Evolutionary conservation across 2,329 filamentous ascomycete genomes (phyloP), one percentile per base, ranked within the genome.

Genomic region (Fusarium chaquense): DNA sequence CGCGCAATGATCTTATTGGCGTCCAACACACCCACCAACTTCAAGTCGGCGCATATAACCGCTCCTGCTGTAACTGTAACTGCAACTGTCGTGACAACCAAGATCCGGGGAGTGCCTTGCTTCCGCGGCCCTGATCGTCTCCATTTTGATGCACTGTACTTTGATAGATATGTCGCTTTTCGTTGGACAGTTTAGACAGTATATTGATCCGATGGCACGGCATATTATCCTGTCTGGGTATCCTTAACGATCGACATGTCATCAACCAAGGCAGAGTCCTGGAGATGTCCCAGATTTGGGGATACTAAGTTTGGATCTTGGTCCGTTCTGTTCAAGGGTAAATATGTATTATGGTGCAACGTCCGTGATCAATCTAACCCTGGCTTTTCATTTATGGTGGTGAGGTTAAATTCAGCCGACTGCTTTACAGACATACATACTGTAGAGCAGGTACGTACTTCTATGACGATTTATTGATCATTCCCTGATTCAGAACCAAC

Each of bases 401-500:
- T 66, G 49, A 65, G 57, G 62, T 58, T 58, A 32, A 51, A 62
- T 33, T 55, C 36, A 40, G 36, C 36, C 36, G 35, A 52, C 53
- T 57, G 52, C 51, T 15, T n/a, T 12, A 38, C 36, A 38, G n/a
- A 20, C 36, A 40, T n/a, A 20, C 36, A 40, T n/a, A 40, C n/a
- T 58, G 56, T 52, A 57, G 35, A 43, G 24, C 3, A 40, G 36
- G 36, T 40, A 52, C 24, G 38, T 62, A 38, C 32, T 24, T 57
- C 26, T 59, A 71, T 70, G 67, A 71, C 67, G 67, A 71, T 44
- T 51, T 64, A 40, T 28, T 59, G 58, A 65, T 57, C 43, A 35
- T 69, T 65, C 65, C 60, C 49, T 69, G 65, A 65, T 69, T 59
- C 51, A 65, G 54, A 41, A 59, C 40, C 33, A 62, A 49, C 35